Base-by-base conservation (phyloP, 441 rosid species). In the Biscutella auriculata region DNA sequence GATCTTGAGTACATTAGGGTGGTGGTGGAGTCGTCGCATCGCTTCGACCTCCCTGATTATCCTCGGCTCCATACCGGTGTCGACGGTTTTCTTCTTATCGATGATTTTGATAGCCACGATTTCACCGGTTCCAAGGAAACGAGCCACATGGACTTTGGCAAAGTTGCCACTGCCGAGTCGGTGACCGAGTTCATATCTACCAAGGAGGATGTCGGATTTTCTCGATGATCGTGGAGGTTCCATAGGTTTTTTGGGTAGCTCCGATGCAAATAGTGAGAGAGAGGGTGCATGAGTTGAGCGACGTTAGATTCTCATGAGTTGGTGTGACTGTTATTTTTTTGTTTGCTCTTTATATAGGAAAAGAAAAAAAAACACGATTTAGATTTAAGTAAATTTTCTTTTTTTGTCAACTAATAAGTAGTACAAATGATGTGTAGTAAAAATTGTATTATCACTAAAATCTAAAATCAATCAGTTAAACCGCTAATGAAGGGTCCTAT, bases 21-120 rank as follows among this genome's bases (percentile, higher is more conserved):
- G 98, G 51, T 68, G 62, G 1, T 88, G 91, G 5, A 88, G 77
- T 8, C 84, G 87, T 11, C 83, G 82, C 98, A 91, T 88, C 40
- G 88, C 90, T 23, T 86, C 70, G 35, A 91, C 84, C 66, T 91
- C 98, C 1, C 85, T 57, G 57, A 85, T 67, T 0, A 91, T 79
- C 8, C 82, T 64, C 0, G 87, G 74, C 25, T 84, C 98, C 91
- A 86, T 82, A 4, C 69, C 70, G 4, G 82, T 51, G 1, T 77
- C 81, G 0, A 72, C 29, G 2, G 70, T 67, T 36, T 76, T 71
- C 21, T 66, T 68, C 66, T 80, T 75, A 43, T 85, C 85, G 9
- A 81, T 81, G 59, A 79, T 69, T 43, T 81, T 83, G 21, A 81
- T 30, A 5, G 90, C 85, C 13, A 81, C 80, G 6, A 58, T 25